phyloP scores from a whole-genome alignment of 352 stramenopile genomes.

The Pythium brachiatum region DNA sequence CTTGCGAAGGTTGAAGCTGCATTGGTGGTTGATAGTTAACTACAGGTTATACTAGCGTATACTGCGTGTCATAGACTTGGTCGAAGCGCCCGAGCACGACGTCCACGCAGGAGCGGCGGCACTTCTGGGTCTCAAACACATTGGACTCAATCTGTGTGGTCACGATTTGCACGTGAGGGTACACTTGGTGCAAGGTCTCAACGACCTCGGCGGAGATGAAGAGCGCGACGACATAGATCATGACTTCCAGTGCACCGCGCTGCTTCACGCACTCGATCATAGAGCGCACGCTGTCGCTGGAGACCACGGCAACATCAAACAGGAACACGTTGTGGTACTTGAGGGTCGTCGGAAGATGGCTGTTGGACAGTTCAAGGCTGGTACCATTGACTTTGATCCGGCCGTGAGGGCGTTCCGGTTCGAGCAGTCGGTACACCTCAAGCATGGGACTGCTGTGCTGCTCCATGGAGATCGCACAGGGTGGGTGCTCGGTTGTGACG shows the following conservation, averaged over 20 bases:
- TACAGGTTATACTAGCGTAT: slow-evolving; percentile 13
- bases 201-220: slow-evolving; percentile 39
- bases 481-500: slow-evolving; percentile 24
- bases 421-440: slow-evolving; percentile 24
- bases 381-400: slow-evolving; percentile 5
- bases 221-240: slow-evolving; percentile 48
- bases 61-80: slow-evolving; percentile 27
- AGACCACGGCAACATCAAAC: slow-evolving; percentile 40
- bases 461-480: slow-evolving; percentile 28
- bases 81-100: slow-evolving; percentile 25
- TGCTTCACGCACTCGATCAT: slow-evolving; percentile 38
- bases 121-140: slow-evolving; percentile 16
- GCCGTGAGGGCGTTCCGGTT: slow-evolving; percentile 20
- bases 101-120: slow-evolving; percentile 22
- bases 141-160: slow-evolving; percentile 26
- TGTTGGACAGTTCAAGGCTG: slow-evolving; percentile 1
- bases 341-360: slow-evolving; percentile 30
- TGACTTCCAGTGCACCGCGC: slow-evolving; percentile 43
- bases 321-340: slow-evolving; percentile 62
- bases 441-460: slow-evolving; percentile 26
- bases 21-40: not conserved
- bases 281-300: slow-evolving; percentile 27
- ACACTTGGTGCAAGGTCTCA: slow-evolving; percentile 29
- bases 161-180: slow-evolving; percentile 35
- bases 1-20: not conserved